A percentile compares a stretch with the other conserved stretches of the same genome.
Conservation (phyloP, 2,329 filamentous ascomycete genomes). For the Sclerotinia nivalis region DNA sequence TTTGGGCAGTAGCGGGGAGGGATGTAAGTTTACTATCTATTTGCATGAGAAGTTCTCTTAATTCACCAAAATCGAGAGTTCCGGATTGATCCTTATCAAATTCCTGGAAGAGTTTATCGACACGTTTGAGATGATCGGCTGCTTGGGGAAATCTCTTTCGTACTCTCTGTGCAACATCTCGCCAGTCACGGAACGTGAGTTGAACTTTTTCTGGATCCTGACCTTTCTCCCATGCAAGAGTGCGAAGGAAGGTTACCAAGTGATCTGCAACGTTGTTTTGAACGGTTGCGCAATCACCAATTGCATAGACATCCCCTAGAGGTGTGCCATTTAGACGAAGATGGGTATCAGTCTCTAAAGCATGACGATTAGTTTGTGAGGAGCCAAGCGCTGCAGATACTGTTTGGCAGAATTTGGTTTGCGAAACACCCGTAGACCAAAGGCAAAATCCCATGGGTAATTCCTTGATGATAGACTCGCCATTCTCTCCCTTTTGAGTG, state of each 20-base stretch:
- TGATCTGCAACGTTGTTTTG: constrained; percentile 96
- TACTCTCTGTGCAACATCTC: constrained; percentile 77
- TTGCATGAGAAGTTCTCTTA: constrained; percentile 82
- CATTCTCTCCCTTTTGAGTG: constrained; percentile 75
- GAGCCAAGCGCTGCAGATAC: constrained; percentile 75
- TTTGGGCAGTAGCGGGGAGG: constrained; percentile 90
- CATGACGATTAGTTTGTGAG: constrained; percentile 82
- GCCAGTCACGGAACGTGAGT: constrained; percentile 86
- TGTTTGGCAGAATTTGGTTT: constrained; percentile 75
- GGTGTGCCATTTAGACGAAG: constrained; percentile 86
- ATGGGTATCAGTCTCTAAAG: constrained; percentile 92
- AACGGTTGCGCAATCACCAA: constrained; percentile 93
- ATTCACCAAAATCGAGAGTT: constrained; percentile 90
- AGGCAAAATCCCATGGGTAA: constrained; percentile 94
- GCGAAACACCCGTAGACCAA: constrained; percentile 95
- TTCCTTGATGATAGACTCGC: constrained; percentile 80
- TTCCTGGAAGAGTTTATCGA: constrained; percentile 86
- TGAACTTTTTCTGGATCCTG: constrained; percentile 86
- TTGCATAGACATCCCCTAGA: constrained; percentile 91
- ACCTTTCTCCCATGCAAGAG: constrained; percentile 86
- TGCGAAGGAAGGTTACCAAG: constrained; percentile 85
- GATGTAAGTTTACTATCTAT: constrained; percentile 96
- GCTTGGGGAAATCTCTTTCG: constrained; percentile 91
- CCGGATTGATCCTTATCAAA: constrained; percentile 94
- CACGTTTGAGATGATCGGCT: constrained; percentile 77